Evolutionary conservation across 1,139 yeast genomes (phyloP).

Genomic region (Zygoascus sp.): DNA sequence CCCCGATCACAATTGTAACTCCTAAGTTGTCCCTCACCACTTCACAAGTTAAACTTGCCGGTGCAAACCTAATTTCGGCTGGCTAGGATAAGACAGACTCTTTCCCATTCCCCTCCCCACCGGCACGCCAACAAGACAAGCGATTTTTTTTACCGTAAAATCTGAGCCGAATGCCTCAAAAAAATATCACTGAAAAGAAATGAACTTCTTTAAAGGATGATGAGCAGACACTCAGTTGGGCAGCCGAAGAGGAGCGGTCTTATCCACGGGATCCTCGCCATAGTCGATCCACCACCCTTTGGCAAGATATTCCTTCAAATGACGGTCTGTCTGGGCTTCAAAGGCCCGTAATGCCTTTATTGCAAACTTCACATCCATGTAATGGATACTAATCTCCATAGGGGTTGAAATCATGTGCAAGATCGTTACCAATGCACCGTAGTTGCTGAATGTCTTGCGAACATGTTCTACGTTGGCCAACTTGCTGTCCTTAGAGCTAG

Average conservation of each 20-base stretch:
- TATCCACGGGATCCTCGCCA: slow-evolving; percentile 16
- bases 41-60: no score
- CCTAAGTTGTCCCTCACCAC: no score
- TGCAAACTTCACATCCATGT: slow-evolving; percentile 58
- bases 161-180: no score
- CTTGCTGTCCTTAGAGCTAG: slow-evolving; percentile 2
- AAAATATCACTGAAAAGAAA: no score
- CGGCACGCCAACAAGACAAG: no score
- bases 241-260: slow-evolving; percentile 6
- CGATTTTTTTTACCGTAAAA: no score
- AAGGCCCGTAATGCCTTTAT: slow-evolving; percentile 55
- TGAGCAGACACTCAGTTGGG: no score
- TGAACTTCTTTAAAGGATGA: no score
- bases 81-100: no score
- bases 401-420: slow-evolving; percentile 57
- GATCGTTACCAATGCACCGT: slow-evolving; percentile 61
- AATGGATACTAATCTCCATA: slow-evolving; percentile 59
- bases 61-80: no score
- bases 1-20: no score
- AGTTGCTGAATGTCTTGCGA: slow-evolving; percentile 47
- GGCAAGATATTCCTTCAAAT: slow-evolving; percentile 3
- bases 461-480: slow-evolving; percentile 40
- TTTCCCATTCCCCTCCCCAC: no score
- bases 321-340: slow-evolving; percentile 25
- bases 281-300: slow-evolving; percentile 12